These are phyloP conservation scores for Colletotrichum sp. DNA, from an alignment of 2,329 filamentous ascomycete species.

Conservation along the genomic window DNA sequence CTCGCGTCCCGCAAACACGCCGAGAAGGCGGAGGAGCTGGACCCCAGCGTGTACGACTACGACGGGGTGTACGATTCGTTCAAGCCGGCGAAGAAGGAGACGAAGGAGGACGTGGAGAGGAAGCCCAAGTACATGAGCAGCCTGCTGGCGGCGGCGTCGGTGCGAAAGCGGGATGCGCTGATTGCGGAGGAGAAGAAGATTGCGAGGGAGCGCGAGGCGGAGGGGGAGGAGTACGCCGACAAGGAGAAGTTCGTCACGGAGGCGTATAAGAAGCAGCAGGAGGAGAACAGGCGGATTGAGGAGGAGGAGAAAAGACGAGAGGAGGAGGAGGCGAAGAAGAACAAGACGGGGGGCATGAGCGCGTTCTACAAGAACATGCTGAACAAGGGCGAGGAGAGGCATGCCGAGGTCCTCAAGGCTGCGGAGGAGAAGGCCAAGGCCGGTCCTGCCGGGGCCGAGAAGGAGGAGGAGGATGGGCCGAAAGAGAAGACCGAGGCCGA, in stretches of 20 bases:
- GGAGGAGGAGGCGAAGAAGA: conserved; percentile 68
- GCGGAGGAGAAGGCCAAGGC: conserved; percentile 59
- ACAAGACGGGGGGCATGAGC: conserved; percentile 73
- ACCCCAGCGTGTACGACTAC: conserved; percentile 84
- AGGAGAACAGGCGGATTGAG: conserved; percentile 73
- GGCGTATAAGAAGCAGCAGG: conserved; percentile 82
- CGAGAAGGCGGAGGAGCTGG: conserved; percentile 68
- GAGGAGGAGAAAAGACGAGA: conserved; percentile 73
- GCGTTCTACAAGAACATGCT: conserved; percentile 80
- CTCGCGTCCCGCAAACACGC: conserved; percentile 68
- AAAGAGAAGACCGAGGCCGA: conserved; percentile 65
- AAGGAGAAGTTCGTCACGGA: conserved; percentile 89
- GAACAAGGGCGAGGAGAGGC: conserved; percentile 71
- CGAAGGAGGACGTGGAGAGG: conserved; percentile 59
- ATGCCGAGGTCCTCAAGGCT: conserved; percentile 73
- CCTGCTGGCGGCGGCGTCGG: conserved; percentile 74
- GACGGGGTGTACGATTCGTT: conserved; percentile 82
- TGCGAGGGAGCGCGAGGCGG: conserved; percentile 76
- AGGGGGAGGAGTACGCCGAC: conserved; percentile 80
- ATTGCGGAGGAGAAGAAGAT: conserved; percentile 83
- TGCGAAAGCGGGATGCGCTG: conserved; percentile 78
- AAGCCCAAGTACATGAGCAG: conserved; percentile 82
- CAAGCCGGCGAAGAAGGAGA: conserved; percentile 65
- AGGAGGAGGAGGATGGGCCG: conserved; percentile 35
- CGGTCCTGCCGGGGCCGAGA: conserved; percentile 31